Percentiles rank a stretch among this genome's conserved stretches.
These are phyloP conservation scores for Austroboletus niveus DNA, from an alignment of 1,284 basidiomycete genomes.

Conservation along the genomic window DNA sequence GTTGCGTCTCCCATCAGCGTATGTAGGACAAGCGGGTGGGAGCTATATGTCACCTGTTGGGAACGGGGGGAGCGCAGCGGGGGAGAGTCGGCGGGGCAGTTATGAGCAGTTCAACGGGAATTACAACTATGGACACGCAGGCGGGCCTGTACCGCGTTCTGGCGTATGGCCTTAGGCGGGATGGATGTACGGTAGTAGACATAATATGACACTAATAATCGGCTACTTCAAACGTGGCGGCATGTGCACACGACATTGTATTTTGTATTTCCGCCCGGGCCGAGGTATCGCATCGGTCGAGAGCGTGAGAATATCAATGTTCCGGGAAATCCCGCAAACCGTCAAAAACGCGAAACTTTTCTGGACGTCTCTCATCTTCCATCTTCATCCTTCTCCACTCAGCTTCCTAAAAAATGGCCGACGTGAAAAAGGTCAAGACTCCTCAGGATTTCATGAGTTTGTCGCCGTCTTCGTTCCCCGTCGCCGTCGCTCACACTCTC, in stretches of 20 bases:
- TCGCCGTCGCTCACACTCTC: conserved; percentile 1
- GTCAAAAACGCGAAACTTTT: conserved; percentile 41
- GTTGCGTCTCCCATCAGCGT: conserved; percentile 27
- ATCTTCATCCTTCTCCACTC: conserved; percentile 49
- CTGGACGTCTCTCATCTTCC: conserved; percentile 31
- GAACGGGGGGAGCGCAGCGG: conserved; percentile 4
- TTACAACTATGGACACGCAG: conserved; percentile 24
- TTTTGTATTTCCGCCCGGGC: background rate
- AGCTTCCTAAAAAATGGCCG: conserved; percentile 65
- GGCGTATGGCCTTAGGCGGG: conserved; percentile 29
- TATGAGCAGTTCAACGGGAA: conserved; percentile 29
- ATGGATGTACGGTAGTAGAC: conserved; percentile 22
- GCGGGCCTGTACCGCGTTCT: conserved; percentile 26
- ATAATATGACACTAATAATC: conserved; percentile 11
- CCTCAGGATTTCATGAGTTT: conserved; percentile 75
- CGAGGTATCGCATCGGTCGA: conserved; percentile 19
- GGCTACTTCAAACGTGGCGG: background rate
- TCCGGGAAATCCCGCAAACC: conserved; percentile 41
- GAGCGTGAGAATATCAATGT: conserved; percentile 37
- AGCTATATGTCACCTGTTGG: conserved; percentile 26
- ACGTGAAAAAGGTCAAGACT: conserved; percentile 71
- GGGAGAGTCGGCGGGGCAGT: conserved; percentile 20
- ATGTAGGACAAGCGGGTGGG: conserved; percentile 16
- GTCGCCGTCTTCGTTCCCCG: conserved; percentile 6
- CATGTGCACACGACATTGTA: background rate